Conservation (phyloP, 768 basidiomycete species). For the Podaxis sp. region DNA sequence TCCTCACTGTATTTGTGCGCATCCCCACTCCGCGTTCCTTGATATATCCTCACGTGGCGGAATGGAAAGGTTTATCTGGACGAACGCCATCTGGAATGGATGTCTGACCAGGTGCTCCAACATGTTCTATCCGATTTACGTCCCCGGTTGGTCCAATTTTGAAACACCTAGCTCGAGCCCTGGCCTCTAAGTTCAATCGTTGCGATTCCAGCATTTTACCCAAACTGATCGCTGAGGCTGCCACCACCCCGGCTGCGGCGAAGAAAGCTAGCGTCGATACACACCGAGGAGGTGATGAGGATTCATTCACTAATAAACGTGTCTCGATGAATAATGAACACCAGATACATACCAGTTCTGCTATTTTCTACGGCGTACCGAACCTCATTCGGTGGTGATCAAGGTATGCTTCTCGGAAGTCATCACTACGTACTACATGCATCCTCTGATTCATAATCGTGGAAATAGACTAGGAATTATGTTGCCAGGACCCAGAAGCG, state of each 20-base stretch:
- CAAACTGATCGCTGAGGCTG: slow-evolving; percentile 62
- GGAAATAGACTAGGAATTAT: slow-evolving; percentile 38
- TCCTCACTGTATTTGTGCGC: slow-evolving; percentile 78
- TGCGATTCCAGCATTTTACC: slow-evolving; percentile 50
- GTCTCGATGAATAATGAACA: neutral
- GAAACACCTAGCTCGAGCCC: neutral
- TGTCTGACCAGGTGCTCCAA: slow-evolving; percentile 80
- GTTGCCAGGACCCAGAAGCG: slow-evolving; percentile 24
- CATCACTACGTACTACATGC: neutral
- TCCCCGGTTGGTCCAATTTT: slow-evolving; percentile 47
- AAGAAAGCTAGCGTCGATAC: slow-evolving; percentile 79
- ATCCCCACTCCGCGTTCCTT: neutral
- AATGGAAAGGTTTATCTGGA: slow-evolving; percentile 73
- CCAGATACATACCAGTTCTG: slow-evolving; percentile 88
- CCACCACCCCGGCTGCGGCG: slow-evolving; percentile 38
- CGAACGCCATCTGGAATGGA: slow-evolving; percentile 86
- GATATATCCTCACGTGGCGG: slow-evolving; percentile 10
- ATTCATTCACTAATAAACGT: neutral
- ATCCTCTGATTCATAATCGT: neutral
- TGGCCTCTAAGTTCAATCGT: neutral
- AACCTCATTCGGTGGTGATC: slow-evolving; percentile 76
- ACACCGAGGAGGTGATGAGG: slow-evolving; percentile 70
- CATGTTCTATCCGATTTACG: slow-evolving; percentile 78
- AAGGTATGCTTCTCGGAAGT: slow-evolving; percentile 50
- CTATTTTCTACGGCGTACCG: slow-evolving; percentile 83